Conservation (phyloP, 352 stramenopile species). For the Pythium scleroteichum region DNA sequence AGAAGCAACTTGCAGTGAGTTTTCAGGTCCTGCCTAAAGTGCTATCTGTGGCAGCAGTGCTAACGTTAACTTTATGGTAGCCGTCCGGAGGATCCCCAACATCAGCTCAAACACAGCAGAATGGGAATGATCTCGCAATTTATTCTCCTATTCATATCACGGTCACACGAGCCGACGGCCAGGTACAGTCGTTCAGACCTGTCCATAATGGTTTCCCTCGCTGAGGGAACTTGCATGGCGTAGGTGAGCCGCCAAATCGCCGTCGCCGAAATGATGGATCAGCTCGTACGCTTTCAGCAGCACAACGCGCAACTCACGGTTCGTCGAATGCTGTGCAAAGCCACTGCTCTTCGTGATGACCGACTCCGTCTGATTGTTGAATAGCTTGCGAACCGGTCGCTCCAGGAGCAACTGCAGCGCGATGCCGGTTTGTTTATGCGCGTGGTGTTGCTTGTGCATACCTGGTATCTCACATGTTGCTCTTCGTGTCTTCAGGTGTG, state of each 20-base stretch:
- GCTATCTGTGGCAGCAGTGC: no score
- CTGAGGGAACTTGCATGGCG: not conserved
- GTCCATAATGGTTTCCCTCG: not conserved
- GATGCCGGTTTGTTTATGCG: conserved; percentile 42
- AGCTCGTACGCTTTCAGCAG: conserved; percentile 67
- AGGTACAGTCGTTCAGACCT: no score
- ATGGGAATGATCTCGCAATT: conserved; percentile 37
- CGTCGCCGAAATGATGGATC: conserved; percentile 81
- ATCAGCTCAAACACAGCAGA: conserved; percentile 9
- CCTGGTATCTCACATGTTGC: no score
- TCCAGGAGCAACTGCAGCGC: conserved; percentile 71
- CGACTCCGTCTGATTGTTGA: no score
- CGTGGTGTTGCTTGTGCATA: no score
- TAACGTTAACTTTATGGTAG: not conserved
- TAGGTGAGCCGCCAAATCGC: conserved; percentile 71
- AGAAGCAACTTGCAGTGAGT: conserved; percentile 8
- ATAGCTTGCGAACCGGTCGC: conserved; percentile 61
- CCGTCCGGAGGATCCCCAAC: not conserved
- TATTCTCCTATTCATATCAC: conserved; percentile 73
- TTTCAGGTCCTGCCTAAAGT: not conserved
- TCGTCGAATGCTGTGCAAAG: conserved; percentile 12
- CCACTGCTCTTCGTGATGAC: no score
- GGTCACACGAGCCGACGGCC: conserved; percentile 69
- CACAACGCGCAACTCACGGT: conserved; percentile 76
- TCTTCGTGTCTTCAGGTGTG: conserved; percentile 36